A percentile compares a stretch with the other conserved stretches of the same genome.
These are phyloP conservation scores for Alloteropsis semialata DNA, from an alignment of 176 grass and related monocot genomes.

Conservation along the genomic window DNA sequence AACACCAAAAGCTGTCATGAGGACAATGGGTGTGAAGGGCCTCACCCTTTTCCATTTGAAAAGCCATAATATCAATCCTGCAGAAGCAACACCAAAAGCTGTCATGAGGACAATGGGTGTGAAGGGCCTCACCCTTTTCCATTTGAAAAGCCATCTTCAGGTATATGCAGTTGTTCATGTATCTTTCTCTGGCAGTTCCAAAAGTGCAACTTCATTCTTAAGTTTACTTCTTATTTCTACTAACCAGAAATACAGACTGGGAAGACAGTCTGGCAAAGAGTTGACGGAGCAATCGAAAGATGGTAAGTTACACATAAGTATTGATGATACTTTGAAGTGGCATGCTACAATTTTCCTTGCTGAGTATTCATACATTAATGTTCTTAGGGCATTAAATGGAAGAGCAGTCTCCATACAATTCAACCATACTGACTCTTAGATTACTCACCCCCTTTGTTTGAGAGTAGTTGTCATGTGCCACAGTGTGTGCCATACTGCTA, in stretches of 20 bases:
- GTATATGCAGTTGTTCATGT: conserved; percentile 28
- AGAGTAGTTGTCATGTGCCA: neutral
- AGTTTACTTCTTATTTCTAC: neutral
- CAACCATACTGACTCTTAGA: neutral
- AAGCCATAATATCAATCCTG: conserved; percentile 68
- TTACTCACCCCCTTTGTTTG: neutral
- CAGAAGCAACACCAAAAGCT: conserved; percentile 78
- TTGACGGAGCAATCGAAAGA: conserved; percentile 68
- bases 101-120: conserved; percentile 89
- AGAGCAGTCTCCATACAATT: neutral
- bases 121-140: conserved; percentile 87
- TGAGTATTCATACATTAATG: too few relatives aligned
- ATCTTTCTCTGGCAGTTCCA: neutral
- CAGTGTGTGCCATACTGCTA: neutral
- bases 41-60: conserved; percentile 92
- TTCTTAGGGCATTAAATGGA: too few relatives aligned
- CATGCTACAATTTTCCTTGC: neutral
- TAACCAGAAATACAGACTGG: conserved; percentile 85
- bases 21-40: conserved; percentile 86
- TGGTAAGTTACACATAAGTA: conserved; percentile 34
- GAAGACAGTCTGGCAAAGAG: conserved; percentile 78
- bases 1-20: conserved; percentile 76
- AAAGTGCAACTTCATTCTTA: conserved; percentile 11
- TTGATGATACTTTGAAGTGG: neutral
- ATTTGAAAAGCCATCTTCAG: conserved; percentile 94